phyloP scores from a whole-genome alignment of 2,329 filamentous ascomycete genomes.

The Penicillium aurantiogriseum region DNA sequence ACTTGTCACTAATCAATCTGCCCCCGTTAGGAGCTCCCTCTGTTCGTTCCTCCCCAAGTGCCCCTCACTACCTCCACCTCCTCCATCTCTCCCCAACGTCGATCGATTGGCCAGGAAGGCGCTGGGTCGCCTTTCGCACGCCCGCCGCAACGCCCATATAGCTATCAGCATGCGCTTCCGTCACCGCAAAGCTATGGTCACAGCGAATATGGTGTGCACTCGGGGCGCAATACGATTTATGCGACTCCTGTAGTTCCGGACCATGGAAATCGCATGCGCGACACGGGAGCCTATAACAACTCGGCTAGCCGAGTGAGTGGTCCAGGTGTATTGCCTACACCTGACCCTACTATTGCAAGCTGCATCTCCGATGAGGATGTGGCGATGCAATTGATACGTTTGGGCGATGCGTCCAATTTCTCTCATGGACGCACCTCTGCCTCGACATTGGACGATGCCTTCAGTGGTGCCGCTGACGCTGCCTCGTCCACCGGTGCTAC shows the following conservation, averaged over 20 bases:
- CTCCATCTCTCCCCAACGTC: conserved; percentile 89
- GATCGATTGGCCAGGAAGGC: conserved; percentile 69
- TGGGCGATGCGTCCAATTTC: conserved; percentile 90
- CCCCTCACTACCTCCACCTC: conserved; percentile 93
- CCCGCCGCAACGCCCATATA: conserved; percentile 75
- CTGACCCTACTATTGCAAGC: conserved; percentile 94
- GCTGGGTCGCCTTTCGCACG: conserved; percentile 69
- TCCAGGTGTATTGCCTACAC: conserved; percentile 75
- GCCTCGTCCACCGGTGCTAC: conserved; percentile 83
- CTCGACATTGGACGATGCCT: conserved; percentile 88
- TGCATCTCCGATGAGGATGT: conserved; percentile 98
- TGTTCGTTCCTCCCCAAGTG: conserved; percentile 93
- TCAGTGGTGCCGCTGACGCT: conserved; percentile 83
- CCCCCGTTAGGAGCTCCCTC: conserved; percentile 74
- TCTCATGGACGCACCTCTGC: conserved; percentile 90
- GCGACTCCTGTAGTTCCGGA: conserved; percentile 58
- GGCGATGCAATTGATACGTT: conserved; percentile 91
- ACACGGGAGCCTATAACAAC: conserved; percentile 47
- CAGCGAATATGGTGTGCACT: conserved; percentile 41
- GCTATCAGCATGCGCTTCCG: conserved; percentile 72
- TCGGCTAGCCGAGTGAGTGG: conserved; percentile 40
- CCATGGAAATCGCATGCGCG: conserved; percentile 64
- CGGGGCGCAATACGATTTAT: conserved; percentile 50
- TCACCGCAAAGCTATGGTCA: conserved; percentile 77
- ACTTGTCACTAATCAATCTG: conserved; percentile 15